Percentiles rank a stretch among this genome's conserved stretches.
Conservation (phyloP, 2,329 filamentous ascomycete species). For the Pochonia chlamydosporia region DNA sequence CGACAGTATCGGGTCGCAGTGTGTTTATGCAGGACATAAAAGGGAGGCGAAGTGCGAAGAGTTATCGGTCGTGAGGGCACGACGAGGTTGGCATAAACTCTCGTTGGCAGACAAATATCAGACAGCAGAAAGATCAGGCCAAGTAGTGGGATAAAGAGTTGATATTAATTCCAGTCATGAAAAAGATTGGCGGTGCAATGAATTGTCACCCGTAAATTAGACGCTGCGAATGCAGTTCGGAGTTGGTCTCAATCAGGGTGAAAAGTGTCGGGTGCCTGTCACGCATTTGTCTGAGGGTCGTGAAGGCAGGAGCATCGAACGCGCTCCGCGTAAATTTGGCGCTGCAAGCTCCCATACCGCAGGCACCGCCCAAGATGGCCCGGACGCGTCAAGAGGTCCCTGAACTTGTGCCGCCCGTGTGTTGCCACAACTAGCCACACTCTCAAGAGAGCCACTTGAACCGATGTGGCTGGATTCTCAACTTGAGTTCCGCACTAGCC, state of each 20-base stretch:
- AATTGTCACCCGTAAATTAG: neutral
- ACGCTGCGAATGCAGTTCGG: neutral
- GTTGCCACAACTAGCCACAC: neutral
- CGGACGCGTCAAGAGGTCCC: conserved; percentile 13
- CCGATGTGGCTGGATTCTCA: conserved; percentile 3
- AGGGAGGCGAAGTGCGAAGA: no score
- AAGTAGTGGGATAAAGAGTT: neutral
- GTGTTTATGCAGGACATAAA: no score
- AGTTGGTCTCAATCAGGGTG: neutral
- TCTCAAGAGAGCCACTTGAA: neutral
- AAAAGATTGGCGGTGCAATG: neutral
- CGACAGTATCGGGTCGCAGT: neutral
- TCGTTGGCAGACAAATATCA: no score
- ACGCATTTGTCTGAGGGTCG: neutral
- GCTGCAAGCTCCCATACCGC: no score
- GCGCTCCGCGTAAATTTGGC: conserved; percentile 28
- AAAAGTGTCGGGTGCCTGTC: neutral
- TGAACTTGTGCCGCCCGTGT: neutral
- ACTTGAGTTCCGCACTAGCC: no score
- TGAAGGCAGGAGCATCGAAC: conserved; percentile 13
- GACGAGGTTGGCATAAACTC: no score
- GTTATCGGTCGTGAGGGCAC: no score
- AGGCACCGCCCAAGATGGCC: neutral
- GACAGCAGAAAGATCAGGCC: no score
- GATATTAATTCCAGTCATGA: neutral